Conservation (phyloP, 2,329 filamentous ascomycete species). For the Teratosphaeria viscida region DNA sequence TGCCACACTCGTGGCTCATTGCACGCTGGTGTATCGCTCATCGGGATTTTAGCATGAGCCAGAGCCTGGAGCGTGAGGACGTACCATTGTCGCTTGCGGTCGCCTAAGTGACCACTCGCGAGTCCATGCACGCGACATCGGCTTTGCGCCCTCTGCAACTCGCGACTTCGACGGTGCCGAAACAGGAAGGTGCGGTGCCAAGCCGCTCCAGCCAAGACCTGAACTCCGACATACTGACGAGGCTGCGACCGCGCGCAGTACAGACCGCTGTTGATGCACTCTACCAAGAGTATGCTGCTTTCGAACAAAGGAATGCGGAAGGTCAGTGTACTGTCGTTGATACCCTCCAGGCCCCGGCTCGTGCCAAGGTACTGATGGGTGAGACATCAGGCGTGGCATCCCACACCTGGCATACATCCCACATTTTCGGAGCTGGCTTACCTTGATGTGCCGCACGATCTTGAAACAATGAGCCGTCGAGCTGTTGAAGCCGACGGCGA, state of each 20-base stretch:
- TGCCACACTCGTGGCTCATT: not conserved
- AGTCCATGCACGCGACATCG: too few species aligned
- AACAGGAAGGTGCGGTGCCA: not conserved
- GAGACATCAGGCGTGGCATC: not conserved
- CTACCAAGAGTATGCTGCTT: too few species aligned
- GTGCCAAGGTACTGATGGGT: not conserved
- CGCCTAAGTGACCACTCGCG: too few species aligned
- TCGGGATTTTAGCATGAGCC: not conserved
- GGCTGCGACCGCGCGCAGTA: too few species aligned
- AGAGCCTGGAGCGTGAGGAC: not conserved
- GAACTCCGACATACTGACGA: too few species aligned
- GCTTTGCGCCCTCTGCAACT: not conserved
- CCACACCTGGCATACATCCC: not conserved
- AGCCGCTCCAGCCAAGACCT: not conserved
- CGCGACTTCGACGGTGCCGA: not conserved
- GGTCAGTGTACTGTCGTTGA: not conserved
- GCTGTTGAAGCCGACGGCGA: not conserved
- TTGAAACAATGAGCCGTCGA: not conserved
- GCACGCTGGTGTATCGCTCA: not conserved
- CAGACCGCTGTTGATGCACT: too few species aligned
- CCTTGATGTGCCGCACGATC: not conserved
- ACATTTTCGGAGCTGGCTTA: not conserved
- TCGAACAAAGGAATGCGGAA: not conserved
- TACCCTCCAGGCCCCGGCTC: not conserved
- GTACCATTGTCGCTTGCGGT: too few species aligned